phyloP scores from a whole-genome alignment of 345 rosid species.

The Geranium rotundifolium region DNA sequence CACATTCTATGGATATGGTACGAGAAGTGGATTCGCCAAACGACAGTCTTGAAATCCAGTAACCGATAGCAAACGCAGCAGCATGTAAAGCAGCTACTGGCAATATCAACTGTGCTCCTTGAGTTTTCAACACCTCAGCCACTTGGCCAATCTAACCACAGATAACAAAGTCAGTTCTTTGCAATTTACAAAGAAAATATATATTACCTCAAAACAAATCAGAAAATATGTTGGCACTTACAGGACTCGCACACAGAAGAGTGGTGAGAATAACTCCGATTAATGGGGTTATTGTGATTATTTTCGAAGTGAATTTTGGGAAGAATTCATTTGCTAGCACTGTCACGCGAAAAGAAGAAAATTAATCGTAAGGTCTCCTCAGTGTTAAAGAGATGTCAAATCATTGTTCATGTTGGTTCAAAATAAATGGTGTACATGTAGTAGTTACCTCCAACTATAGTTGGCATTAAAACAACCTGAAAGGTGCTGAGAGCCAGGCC shows the following conservation, averaged over 20 bases:
- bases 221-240: conserved; percentile 27
- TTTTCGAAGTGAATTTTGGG: conserved; percentile 80
- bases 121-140: conserved; percentile 73
- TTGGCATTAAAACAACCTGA: conserved; percentile 91
- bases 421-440: not conserved
- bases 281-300: conserved; percentile 68
- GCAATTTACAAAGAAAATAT: not conserved
- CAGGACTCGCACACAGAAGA: conserved; percentile 93
- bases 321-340: conserved; percentile 86
- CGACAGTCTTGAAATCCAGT: conserved; percentile 64
- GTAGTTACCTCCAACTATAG: conserved; percentile 62
- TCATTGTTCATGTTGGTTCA: not conserved
- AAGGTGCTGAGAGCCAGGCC: conserved; percentile 93
- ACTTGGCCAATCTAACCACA: conserved; percentile 80
- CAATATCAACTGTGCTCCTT: conserved; percentile 71
- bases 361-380: not conserved
- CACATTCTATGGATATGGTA: conserved; percentile 93
- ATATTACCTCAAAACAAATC: not conserved
- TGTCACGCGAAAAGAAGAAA: conserved; percentile 23
- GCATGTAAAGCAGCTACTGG: conserved; percentile 82
- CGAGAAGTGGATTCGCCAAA: conserved; percentile 98
- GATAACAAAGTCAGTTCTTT: conserved; percentile 8
- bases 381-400: conserved; percentile 3
- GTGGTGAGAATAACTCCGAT: conserved; percentile 92
- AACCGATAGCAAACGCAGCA: conserved; percentile 80